Conservation (phyloP, 169 alveolate species). For the Plasmodium knowlesi region DNA sequence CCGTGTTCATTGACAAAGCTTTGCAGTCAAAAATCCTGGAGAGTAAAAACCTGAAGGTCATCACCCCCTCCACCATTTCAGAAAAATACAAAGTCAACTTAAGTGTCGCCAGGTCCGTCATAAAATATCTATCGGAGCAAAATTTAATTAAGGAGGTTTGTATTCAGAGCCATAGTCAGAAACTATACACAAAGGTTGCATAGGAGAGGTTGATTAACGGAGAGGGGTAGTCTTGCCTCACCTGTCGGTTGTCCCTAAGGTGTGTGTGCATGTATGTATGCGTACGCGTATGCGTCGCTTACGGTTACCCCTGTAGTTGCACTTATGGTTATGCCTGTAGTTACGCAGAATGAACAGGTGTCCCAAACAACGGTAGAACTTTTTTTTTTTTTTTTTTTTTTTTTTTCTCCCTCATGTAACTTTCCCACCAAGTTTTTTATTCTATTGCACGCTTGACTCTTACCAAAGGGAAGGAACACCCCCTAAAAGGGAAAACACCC, state of each 20-base stretch:
- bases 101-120: slow-evolving; percentile 91
- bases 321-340: background rate
- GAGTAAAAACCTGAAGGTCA: slow-evolving; percentile 92
- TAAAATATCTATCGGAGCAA: slow-evolving; percentile 87
- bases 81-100: slow-evolving; percentile 94
- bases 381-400: slow-evolving; percentile 12
- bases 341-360: background rate
- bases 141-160: slow-evolving; percentile 90
- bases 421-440: background rate
- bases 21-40: slow-evolving; percentile 92
- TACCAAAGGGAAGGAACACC: background rate
- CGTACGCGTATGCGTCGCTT: too few species aligned
- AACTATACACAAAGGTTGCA: slow-evolving; percentile 86
- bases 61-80: slow-evolving; percentile 93
- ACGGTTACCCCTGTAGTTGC: too few species aligned
- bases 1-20: slow-evolving; percentile 95
- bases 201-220: too few species aligned
- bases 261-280: background rate
- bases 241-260: background rate
- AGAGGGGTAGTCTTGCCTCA: background rate
- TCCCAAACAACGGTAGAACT: background rate
- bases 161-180: slow-evolving; percentile 89
- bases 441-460: background rate
- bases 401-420: background rate
- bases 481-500: background rate